phyloP scores from a whole-genome alignment of 495 filamentous ascomycete genomes.

The Polyplosphaeria fusca region DNA sequence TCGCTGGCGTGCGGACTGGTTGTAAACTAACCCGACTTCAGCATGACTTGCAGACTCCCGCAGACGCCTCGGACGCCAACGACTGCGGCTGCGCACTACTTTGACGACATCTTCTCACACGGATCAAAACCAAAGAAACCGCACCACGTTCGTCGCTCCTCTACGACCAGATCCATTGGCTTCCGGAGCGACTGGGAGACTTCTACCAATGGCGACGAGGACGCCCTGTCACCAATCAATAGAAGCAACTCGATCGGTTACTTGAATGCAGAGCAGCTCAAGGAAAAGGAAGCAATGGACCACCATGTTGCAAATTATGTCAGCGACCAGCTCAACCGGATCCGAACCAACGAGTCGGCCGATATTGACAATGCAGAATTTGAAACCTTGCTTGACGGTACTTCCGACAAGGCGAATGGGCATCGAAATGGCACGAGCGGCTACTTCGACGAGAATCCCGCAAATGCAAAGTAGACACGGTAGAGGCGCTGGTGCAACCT shows the following conservation, averaged over 20 bases:
- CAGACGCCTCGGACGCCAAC: conserved; percentile 87
- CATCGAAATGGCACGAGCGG: neutral
- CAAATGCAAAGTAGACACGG: too few relatives aligned
- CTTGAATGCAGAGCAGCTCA: conserved; percentile 36
- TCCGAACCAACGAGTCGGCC: conserved; percentile 32
- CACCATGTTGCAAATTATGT: conserved; percentile 43
- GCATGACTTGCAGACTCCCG: conserved; percentile 84
- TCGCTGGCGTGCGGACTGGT: neutral
- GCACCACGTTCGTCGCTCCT: conserved; percentile 69
- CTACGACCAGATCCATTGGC: conserved; percentile 80
- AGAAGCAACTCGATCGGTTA: conserved; percentile 34
- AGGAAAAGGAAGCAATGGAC: conserved; percentile 37
- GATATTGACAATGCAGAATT: conserved; percentile 37
- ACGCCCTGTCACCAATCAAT: conserved; percentile 24
- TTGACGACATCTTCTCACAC: conserved; percentile 79
- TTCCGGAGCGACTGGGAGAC: conserved; percentile 74
- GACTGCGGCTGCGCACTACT: conserved; percentile 82
- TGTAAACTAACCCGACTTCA: conserved; percentile 35
- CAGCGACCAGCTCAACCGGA: conserved; percentile 38
- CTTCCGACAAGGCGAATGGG: conserved; percentile 19
- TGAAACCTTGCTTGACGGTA: conserved; percentile 38
- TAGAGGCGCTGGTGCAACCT: too few relatives aligned
- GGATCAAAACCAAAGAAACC: conserved; percentile 44
- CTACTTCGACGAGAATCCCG: conserved; percentile 27
- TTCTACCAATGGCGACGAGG: conserved; percentile 48